Base-by-base conservation (phyloP, 352 stramenopile species). In the Elongisporangium anandrum region DNA sequence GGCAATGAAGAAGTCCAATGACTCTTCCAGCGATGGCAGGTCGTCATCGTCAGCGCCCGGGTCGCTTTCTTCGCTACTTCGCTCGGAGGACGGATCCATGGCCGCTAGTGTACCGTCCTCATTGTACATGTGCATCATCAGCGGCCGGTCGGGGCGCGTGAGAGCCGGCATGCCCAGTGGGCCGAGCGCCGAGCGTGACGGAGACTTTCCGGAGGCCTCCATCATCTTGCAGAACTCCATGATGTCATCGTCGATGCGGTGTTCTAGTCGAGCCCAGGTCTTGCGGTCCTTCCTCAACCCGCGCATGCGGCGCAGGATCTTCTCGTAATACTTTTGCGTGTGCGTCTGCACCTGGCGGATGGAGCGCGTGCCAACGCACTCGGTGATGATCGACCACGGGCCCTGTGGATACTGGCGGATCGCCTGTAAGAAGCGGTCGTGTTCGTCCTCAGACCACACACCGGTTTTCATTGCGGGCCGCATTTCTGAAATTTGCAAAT, bases 251-350 rank as follows among this genome's bases (percentile, higher is more conserved):
- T 89, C 77, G 59, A 89, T 75, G 45, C 75, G 77, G 60, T 87
- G 79, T 57, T 87, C 77, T 15, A 72, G 61, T n/a, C 79, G 61
- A 4, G 69, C 66, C 61, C 68, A 77, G 19, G 60, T 79, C 63
- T 73, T 81, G 56, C 70, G 77, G n/a, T 85, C 76, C 50, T 87
- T 85, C 54, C 73, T 73, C 7, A 89, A 63, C 0, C 81, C 77
- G 5, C 79, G 77, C 50, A 81, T 60, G n/a, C 76, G 65, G 1
- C 81, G 76, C 60, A 75, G 68, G 58, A 92, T 81, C 67, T 92
- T 92, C 54, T 91, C 79, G 61, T 86, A 78, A 63, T 92, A 92
- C 58, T 80, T 81, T 53, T 84, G 69, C 19, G 75, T 75, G 58
- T 81, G 66, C 45, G 77, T 89, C 62, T 90, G 81, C 61, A 88